phyloP scores from a whole-genome alignment of 805 yeast genomes.

The Metschnikowia arizonensis region DNA sequence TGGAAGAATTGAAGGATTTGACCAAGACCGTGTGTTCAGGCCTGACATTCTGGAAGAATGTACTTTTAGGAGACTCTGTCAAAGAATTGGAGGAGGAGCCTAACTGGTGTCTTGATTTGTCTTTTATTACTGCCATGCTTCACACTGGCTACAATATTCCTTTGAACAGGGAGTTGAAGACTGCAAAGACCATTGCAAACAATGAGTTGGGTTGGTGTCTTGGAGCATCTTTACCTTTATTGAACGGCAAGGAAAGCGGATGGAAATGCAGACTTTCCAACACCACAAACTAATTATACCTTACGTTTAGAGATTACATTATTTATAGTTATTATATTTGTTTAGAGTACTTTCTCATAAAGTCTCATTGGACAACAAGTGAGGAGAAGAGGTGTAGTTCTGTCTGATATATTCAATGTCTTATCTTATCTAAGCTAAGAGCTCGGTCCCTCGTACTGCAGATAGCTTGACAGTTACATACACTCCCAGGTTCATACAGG shows the following conservation, averaged over 20 bases:
- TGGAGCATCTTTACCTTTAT: conserved; percentile 91
- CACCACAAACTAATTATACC: too few species aligned
- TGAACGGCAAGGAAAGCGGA: conserved; percentile 54
- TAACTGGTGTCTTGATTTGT: conserved; percentile 89
- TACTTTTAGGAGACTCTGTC: conserved; percentile 60
- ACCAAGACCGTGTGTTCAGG: conserved; percentile 87
- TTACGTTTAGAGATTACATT: too few species aligned
- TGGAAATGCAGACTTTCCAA: conserved; percentile 63
- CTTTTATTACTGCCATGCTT: conserved; percentile 83
- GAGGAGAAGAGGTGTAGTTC: too few species aligned
- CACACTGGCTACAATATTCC: conserved; percentile 98
- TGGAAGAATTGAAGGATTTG: conserved; percentile 77
- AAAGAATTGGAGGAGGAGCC: conserved; percentile 72
- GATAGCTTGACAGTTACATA: too few species aligned
- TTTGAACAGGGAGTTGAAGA: conserved; percentile 78
- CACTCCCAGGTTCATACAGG: too few species aligned
- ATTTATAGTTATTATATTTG: too few species aligned
- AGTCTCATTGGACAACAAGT: too few species aligned
- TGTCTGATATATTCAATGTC: too few species aligned
- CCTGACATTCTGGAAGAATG: conserved; percentile 68
- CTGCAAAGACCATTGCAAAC: conserved; percentile 83
- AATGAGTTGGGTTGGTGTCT: conserved; percentile 98
- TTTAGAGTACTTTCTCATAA: too few species aligned
- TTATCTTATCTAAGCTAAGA: too few species aligned
- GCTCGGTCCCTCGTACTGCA: too few species aligned